These are phyloP conservation scores for Wickerhamiella sorbophila DNA, from an alignment of 805 yeast genomes.

Conservation along the genomic window DNA sequence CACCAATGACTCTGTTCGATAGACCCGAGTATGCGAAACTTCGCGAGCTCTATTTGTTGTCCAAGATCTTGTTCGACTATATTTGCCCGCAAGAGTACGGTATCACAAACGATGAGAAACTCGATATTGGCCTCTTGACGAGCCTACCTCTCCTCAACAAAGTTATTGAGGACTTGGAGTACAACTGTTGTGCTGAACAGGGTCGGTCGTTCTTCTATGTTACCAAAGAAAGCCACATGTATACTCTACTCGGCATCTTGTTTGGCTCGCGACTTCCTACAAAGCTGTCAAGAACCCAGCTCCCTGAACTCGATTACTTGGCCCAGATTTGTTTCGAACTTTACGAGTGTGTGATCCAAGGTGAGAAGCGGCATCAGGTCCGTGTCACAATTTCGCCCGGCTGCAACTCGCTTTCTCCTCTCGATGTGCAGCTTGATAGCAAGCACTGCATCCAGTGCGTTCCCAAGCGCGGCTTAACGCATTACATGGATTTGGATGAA, in stretches of 20 bases:
- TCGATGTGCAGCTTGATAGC: constrained; percentile 90
- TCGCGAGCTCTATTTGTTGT: constrained; percentile 75
- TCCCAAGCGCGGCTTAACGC: constrained; percentile 75
- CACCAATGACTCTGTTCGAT: constrained; percentile 43
- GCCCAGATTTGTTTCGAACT: constrained; percentile 91
- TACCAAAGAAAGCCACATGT: constrained; percentile 94
- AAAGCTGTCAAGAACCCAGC: constrained; percentile 84
- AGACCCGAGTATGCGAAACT: constrained; percentile 64
- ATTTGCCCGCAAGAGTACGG: constrained; percentile 99
- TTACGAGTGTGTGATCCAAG: constrained; percentile 61
- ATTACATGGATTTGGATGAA: constrained; percentile 84
- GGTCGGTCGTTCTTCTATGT: constrained; percentile 87
- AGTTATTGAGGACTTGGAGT: constrained; percentile 63
- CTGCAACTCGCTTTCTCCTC: constrained; percentile 94
- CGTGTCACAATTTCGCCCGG: constrained; percentile 93
- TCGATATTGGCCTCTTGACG: constrained; percentile 89
- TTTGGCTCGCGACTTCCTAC: constrained; percentile 92
- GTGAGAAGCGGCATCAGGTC: constrained; percentile 69
- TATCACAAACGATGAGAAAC: constrained; percentile 83
- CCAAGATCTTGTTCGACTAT: constrained; percentile 89
- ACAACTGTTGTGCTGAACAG: constrained; percentile 59
- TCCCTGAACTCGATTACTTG: constrained; percentile 90
- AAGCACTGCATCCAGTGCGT: constrained; percentile 95
- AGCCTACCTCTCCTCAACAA: constrained; percentile 88
- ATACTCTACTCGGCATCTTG: constrained; percentile 77